Conservation (phyloP, 129 eudicot species). For the Dittrichia graveolens region DNA sequence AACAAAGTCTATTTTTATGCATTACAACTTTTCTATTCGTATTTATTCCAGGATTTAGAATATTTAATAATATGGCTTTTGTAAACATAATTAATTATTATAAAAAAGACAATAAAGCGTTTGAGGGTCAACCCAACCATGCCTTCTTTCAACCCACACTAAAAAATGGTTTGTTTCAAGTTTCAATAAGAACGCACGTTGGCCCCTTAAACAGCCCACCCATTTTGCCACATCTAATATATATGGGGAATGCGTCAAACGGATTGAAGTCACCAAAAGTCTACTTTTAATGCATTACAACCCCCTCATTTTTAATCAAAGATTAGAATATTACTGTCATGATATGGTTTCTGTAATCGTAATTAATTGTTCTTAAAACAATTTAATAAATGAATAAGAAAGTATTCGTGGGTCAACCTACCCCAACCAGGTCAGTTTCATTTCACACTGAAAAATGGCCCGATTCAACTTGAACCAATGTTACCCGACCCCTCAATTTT, state of each 20-base stretch:
- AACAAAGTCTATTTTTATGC: background rate
- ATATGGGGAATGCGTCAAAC: background rate
- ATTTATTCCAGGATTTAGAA: background rate
- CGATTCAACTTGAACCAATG: background rate
- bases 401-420: conserved; percentile 1
- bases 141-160: background rate
- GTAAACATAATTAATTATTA: background rate
- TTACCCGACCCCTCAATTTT: background rate
- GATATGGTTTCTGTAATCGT: background rate
- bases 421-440: background rate
- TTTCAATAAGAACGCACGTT: no score
- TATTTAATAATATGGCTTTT: background rate
- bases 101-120: background rate
- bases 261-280: background rate
- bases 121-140: background rate
- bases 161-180: background rate
- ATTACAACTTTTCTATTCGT: background rate
- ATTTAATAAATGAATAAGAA: background rate
- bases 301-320: background rate
- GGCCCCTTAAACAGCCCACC: no score
- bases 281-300: background rate
- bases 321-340: background rate
- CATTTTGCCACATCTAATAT: no score
- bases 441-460: background rate
- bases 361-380: background rate